Percentiles rank a stretch among this genome's conserved stretches.
phyloP scores from a whole-genome alignment of 768 basidiomycete species.

The Obba rivulosa region DNA sequence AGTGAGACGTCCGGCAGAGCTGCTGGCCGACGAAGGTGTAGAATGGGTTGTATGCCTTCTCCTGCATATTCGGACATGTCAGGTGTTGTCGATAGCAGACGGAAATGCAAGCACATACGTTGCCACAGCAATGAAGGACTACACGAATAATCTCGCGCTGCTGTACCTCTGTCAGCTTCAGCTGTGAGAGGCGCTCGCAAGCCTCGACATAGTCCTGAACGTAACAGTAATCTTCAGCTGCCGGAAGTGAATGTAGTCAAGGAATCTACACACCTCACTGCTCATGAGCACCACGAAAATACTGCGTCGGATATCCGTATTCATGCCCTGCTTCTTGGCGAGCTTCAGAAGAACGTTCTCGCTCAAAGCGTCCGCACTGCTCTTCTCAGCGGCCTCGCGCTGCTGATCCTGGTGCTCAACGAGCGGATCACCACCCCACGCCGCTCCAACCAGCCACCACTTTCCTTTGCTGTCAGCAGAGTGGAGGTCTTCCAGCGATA shows the following conservation, averaged over 20 bases:
- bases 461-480: conserved; percentile 84
- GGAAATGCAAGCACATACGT: conserved; percentile 43
- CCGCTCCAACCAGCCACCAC: conserved; percentile 98
- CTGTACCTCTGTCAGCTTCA: conserved; percentile 83
- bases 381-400: conserved; percentile 19
- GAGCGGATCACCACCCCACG: conserved; percentile 91
- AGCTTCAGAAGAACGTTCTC: conserved; percentile 57
- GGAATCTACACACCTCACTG: conserved; percentile 65
- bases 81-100: conserved; percentile 1
- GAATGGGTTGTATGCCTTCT: conserved; percentile 91
- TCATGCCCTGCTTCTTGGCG: conserved; percentile 97
- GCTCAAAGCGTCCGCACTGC: conserved; percentile 26
- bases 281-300: conserved; percentile 96
- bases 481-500: conserved; percentile 81
- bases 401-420: conserved; percentile 55
- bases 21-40: conserved; percentile 87
- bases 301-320: conserved; percentile 88
- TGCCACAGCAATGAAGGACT: conserved; percentile 86
- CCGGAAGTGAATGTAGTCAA: background rate
- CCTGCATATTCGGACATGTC: conserved; percentile 40
- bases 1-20: conserved; percentile 72
- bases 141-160: conserved; percentile 95
- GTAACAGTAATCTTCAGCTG: background rate
- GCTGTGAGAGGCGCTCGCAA: conserved; percentile 79
- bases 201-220: conserved; percentile 92